Evolutionary conservation across 23 red algal genomes (phyloP).

Genomic region (Gracilaria gracilis): DNA sequence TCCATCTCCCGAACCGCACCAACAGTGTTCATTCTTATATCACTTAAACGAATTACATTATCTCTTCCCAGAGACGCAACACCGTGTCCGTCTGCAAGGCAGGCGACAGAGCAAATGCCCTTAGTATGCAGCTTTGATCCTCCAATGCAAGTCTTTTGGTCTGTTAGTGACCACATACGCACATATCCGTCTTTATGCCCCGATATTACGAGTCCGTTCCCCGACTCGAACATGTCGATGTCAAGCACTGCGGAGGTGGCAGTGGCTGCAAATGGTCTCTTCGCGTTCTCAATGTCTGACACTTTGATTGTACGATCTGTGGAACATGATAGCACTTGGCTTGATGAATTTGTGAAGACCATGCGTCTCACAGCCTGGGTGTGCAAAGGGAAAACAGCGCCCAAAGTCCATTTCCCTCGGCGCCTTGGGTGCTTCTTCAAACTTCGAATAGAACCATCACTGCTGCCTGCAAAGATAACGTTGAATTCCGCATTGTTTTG

Average conservation of each 20-base stretch:
- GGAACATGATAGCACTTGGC: slow-evolving; percentile 29
- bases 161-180: slow-evolving; percentile 49
- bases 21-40: slow-evolving; percentile 28
- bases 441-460: slow-evolving; percentile 42
- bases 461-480: slow-evolving; percentile 39
- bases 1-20: slow-evolving; percentile 54
- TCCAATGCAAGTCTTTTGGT: slow-evolving; percentile 26
- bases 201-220: slow-evolving; percentile 29
- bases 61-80: slow-evolving; percentile 53
- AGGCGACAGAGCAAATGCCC: slow-evolving; percentile 39
- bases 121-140: slow-evolving; percentile 46
- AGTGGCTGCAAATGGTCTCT: slow-evolving; percentile 32
- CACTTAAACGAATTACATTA: slow-evolving; percentile 39
- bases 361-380: slow-evolving; percentile 50
- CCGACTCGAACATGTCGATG: slow-evolving; percentile 12
- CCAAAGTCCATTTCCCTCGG: slow-evolving; percentile 43
- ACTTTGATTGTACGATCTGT: slow-evolving; percentile 47
- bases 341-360: neutral
- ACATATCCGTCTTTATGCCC: slow-evolving; percentile 59
- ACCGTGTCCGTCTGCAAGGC: slow-evolving; percentile 44
- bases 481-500: slow-evolving; percentile 6
- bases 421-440: slow-evolving; percentile 17
- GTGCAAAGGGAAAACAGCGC: slow-evolving; percentile 33
- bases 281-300: slow-evolving; percentile 40
- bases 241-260: slow-evolving; percentile 52